phyloP scores from a whole-genome alignment of 139 green algal species.

The Medakamo hakoo region DNA sequence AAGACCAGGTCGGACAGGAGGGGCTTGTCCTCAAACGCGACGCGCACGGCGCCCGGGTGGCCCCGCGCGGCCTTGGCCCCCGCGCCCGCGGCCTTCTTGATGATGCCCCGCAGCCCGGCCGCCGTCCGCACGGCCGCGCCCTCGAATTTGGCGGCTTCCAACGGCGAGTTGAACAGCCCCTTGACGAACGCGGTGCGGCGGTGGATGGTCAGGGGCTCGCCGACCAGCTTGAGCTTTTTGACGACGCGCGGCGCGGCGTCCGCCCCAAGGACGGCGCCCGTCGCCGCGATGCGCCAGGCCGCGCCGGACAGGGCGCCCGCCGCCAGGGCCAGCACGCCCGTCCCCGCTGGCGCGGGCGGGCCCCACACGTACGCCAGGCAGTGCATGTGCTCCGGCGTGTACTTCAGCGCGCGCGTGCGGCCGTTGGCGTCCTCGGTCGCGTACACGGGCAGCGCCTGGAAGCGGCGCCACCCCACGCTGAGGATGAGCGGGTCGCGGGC shows the following conservation, averaged over 20 bases:
- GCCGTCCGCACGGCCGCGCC: slow-evolving; percentile 80
- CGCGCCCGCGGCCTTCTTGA: slow-evolving; percentile 72
- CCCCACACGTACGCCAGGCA: slow-evolving; percentile 70
- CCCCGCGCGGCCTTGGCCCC: slow-evolving; percentile 4
- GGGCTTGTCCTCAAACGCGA: slow-evolving; percentile 93
- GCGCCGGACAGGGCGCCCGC: not conserved
- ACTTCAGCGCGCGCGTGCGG: slow-evolving; percentile 80
- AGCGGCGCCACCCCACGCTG: slow-evolving; percentile 80
- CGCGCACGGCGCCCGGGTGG: slow-evolving; percentile 38
- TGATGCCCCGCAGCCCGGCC: slow-evolving; percentile 80
- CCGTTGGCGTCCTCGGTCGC: slow-evolving; percentile 78
- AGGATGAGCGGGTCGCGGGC: slow-evolving; percentile 86
- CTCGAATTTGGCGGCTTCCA: slow-evolving; percentile 76
- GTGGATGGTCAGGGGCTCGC: slow-evolving; percentile 64
- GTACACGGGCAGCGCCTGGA: slow-evolving; percentile 79
- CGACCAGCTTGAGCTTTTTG: slow-evolving; percentile 97
- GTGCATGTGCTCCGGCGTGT: slow-evolving; percentile 96
- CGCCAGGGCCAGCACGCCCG: slow-evolving; percentile 46
- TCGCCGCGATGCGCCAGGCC: slow-evolving; percentile 76
- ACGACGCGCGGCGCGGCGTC: slow-evolving; percentile 58
- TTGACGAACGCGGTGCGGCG: slow-evolving; percentile 85
- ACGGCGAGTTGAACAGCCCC: slow-evolving; percentile 81
- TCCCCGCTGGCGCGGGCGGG: slow-evolving; percentile 72
- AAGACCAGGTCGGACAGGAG: slow-evolving; percentile 87
- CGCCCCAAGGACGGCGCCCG: slow-evolving; percentile 77